phyloP scores from a whole-genome alignment of 768 basidiomycete genomes.

The Tricholomella constricta region DNA sequence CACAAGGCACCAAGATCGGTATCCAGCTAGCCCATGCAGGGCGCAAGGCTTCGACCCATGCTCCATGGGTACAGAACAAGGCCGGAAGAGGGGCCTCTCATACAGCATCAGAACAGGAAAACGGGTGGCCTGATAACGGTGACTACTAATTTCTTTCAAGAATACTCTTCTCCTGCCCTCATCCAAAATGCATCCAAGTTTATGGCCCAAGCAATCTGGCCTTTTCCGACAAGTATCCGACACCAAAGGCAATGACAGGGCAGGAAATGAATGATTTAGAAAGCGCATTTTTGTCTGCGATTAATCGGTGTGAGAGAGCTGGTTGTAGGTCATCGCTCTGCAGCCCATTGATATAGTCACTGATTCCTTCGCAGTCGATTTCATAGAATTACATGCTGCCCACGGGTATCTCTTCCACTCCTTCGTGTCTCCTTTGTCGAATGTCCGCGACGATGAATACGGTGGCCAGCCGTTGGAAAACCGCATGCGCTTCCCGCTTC shows the following conservation, averaged over 20 bases:
- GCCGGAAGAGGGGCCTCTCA: conserved; percentile 32
- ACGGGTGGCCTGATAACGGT: conserved; percentile 74
- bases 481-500: conserved; percentile 67
- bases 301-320: conserved; percentile 54
- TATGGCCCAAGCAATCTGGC: conserved; percentile 60
- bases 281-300: conserved; percentile 58
- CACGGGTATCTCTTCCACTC: conserved; percentile 69
- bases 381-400: conserved; percentile 73
- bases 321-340: conserved; percentile 51
- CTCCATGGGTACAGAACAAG: conserved; percentile 62
- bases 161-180: neutral
- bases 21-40: conserved; percentile 80
- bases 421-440: conserved; percentile 77
- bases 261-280: conserved; percentile 57
- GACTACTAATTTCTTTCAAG: conserved; percentile 5
- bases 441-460: conserved; percentile 68
- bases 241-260: conserved; percentile 60
- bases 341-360: neutral
- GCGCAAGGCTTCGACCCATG: conserved; percentile 67
- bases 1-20: conserved; percentile 70
- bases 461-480: conserved; percentile 73
- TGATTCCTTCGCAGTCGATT: conserved; percentile 48
- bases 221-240: conserved; percentile 51
- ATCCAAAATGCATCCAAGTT: conserved; percentile 40
- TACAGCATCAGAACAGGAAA: conserved; percentile 49